Evolutionary conservation across 805 yeast genomes (phyloP).

Genomic region (Myxozyma geophila): DNA sequence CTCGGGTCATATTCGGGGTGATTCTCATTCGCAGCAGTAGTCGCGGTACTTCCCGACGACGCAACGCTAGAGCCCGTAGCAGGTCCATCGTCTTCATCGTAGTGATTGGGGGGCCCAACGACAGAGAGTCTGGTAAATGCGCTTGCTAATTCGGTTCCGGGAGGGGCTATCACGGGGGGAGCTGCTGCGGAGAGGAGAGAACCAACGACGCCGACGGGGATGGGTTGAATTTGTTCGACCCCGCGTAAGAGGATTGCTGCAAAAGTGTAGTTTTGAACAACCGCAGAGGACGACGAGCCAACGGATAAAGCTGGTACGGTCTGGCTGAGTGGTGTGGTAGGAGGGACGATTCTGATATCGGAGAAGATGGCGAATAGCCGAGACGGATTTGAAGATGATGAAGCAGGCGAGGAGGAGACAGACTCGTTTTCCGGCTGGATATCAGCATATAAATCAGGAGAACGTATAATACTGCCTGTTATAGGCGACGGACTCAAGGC

Average conservation of each 20-base stretch:
- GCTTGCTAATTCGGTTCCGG: constrained; percentile 15
- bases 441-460: constrained; percentile 10
- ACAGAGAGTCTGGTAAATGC: neutral
- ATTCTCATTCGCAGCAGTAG: neutral
- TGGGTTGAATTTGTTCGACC: neutral
- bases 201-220: constrained; percentile 2
- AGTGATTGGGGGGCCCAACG: neutral
- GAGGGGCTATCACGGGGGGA: constrained; percentile 7
- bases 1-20: constrained; percentile 5
- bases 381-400: neutral
- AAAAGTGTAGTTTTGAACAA: neutral
- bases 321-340: neutral
- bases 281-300: no score
- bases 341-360: neutral
- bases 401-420: neutral
- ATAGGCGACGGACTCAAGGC: neutral
- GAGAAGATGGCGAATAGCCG: constrained; percentile 8
- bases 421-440: neutral
- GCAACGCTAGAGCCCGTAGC: neutral
- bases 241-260: constrained; percentile 6
- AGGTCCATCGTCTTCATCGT: neutral
- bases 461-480: constrained; percentile 3
- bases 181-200: constrained; percentile 1
- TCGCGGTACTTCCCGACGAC: no score
- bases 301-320: no score